Evolutionary conservation across 192 early-diverging fungal genomes (phyloP), one percentile per base, ranked within the genome.

Genomic region (Coemansia sp.): DNA sequence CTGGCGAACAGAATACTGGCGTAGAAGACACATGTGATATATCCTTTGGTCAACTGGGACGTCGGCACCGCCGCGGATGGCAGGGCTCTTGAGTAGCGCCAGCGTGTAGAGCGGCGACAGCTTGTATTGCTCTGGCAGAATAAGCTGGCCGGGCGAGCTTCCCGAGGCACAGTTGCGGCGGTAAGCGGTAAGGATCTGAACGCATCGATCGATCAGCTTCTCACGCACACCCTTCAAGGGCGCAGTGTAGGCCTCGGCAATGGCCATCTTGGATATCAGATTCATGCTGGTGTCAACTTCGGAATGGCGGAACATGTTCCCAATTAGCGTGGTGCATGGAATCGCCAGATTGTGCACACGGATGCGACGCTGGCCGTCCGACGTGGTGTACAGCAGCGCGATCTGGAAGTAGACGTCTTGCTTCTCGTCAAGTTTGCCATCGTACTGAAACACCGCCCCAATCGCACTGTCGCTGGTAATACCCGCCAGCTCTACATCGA

Each of bases 121-220:
- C 77, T 99, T 99, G 84, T 91, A 95, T 0, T 95, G 89, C 75
- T 99, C 97, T 22, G 97, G 96, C 54, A 99, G 79, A 64, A 99
- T 98, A 17, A 99, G 85, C 84, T 96, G 97, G 37, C 94, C 95
- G 4, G 96, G 90, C 11, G 93, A 86, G 22, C 92, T 94, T 19
- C 90, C 87, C 2, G 90, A 85, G 7, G 95, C 95, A 72, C 93
- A 96, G 70, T 97, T 88, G 70, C 91, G 93, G 57, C 97, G 90
- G 69, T 99, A 99, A 4, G 95, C 83, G 7, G 92, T 85, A 58
- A 98, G 74, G 44, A 98, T 88, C 70, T 93, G 93, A 54, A 94
- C 90, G 74, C 95, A 98, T 54, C 87, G 87, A 20, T 94, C 91
- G 12, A 92, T 90, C 65, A 99, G 74, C 46, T 91, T 86, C 20